Evolutionary conservation across 1,139 yeast species (phyloP).

Genomic region (Suhomyces bribrorum): DNA sequence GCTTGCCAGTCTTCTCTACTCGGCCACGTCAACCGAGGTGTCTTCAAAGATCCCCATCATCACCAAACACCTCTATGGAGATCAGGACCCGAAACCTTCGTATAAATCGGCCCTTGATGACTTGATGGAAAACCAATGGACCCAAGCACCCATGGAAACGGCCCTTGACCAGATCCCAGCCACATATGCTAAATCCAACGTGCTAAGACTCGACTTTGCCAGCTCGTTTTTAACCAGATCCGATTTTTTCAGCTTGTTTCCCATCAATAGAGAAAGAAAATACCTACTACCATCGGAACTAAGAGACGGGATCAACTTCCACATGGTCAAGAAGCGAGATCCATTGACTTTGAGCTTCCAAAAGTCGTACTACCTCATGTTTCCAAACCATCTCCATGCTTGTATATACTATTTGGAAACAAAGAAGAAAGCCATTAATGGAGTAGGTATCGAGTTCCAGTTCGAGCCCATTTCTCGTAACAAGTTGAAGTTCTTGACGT

Average conservation of each 20-base stretch:
- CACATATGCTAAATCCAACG: constrained; percentile 24
- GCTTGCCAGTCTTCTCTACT: constrained; percentile 34
- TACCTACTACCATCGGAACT: constrained; percentile 26
- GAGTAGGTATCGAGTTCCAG: constrained; percentile 44
- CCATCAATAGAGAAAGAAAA: constrained; percentile 32
- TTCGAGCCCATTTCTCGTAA: constrained; percentile 34
- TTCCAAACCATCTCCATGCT: constrained; percentile 50
- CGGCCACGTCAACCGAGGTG: constrained; percentile 32
- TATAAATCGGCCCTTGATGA: constrained; percentile 31
- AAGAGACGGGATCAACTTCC: constrained; percentile 29
- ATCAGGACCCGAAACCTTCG: constrained; percentile 8
- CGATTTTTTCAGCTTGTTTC: constrained; percentile 44
- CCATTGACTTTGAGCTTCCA: constrained; percentile 44
- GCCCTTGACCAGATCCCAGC: constrained; percentile 28
- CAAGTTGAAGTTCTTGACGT: constrained; percentile 26
- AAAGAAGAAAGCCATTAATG: constrained; percentile 49
- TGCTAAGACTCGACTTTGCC: constrained; percentile 38
- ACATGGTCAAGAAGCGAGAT: constrained; percentile 49
- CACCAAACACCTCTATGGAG: constrained; percentile 27
- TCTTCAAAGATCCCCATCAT: constrained; percentile 30
- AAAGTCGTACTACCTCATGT: constrained; percentile 55
- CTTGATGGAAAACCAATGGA: constrained; percentile 35
- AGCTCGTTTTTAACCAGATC: constrained; percentile 36
- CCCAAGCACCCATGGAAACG: constrained; percentile 26
- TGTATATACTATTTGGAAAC: constrained; percentile 54